Base-by-base conservation (phyloP, 1,139 yeast genomes). In the Kurtzmaniella quercitrusa region DNA sequence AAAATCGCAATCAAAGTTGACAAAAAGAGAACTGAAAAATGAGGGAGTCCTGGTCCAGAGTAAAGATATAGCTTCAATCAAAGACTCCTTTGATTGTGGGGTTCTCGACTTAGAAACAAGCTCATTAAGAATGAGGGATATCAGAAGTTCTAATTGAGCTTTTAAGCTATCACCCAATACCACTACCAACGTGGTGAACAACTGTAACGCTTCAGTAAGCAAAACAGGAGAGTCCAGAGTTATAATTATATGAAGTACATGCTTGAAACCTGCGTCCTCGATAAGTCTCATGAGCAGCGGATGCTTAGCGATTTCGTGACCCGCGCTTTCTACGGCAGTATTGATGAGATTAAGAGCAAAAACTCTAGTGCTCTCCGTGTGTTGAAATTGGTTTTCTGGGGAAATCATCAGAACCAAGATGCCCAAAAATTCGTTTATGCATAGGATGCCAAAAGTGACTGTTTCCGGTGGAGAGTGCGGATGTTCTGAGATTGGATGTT, bases 1-100 rank as follows among this genome's bases (percentile, higher is more conserved):
- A 50, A 89, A 83, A 56, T 89, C 94, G 63, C 98, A 93, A 61
- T 94, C 98, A 57, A 82, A 94, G 45, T 84, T 84, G 43, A 87
- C 82, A 57, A 86, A 93, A 35, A 89, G 63, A 39, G 80, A 77
- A 11, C 91, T 79, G 60, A 91, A 89, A 47, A 88, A 84, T 3
- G 78, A 66, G 1, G 96, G 94, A 0, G 88, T 80, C 47, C 96
- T 78, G 3, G 88, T 78, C 95, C 94, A 85, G 41, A 93, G 65
- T 38, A 88, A 78, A 7, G 96, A 84, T 3, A 93, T 66, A 14
- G 93, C 82, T 60, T 94, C 98, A 36, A 91, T 76, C 53, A 94
- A 72, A 51, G 87, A 73, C 58, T 93, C 98, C 51, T 93, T 84
- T 5, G 76, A 65, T 34, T 34, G 37, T 12, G 37, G 26, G 16